Evolutionary conservation across 2,329 filamentous ascomycete species (phyloP), one percentile per base, ranked within the genome.

Genomic region (Hortaea sp.): DNA sequence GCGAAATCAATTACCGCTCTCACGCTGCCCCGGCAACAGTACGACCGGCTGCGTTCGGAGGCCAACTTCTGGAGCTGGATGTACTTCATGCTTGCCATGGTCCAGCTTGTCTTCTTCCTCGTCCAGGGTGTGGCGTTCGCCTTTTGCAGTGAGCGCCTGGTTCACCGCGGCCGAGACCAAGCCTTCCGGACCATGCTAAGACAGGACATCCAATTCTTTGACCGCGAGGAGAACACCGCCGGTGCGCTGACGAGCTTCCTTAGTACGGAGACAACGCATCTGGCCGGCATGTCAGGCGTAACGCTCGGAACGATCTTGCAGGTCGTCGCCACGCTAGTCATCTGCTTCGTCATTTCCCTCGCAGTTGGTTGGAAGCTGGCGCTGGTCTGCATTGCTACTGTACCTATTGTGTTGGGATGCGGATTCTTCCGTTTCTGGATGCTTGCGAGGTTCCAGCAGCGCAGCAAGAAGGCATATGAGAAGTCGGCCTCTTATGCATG

Each of bases 181-280:
- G 85, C 88, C 5, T 95, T 98, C 72, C 77, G 89, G 30, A 76
- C 83, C 27, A 88, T 97, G 71, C 78, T 97, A 43, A 85, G 89
- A 53, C 90, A 97, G 66, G 92, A 97, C 52, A 89, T 97, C 48
- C 73, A 81, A 29, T 97, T 89, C 66, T 98, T 95, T 57, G 92
- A 97, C 64, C 76, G 75, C 39, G 86, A 94, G 52, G 84, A 92
- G 64, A 94, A 97, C 63, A 88, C 85, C 5, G 82, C 88, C 5
- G 92, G 92, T 53, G 84, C 88, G 1, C 71, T 98, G 57, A 95
- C 88, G 0, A 87, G 85, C 0, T 92, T 94, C 68, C 71, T 95
- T 9, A 89, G 86, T 2, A 94, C 87, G 0, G 85, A 95, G 66
- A 89, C 89, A 0, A 95, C 88, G 0, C 84, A 94, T 59, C 75